phyloP scores from a whole-genome alignment of 352 stramenopile species.

The Thraustochytrium striatum region DNA sequence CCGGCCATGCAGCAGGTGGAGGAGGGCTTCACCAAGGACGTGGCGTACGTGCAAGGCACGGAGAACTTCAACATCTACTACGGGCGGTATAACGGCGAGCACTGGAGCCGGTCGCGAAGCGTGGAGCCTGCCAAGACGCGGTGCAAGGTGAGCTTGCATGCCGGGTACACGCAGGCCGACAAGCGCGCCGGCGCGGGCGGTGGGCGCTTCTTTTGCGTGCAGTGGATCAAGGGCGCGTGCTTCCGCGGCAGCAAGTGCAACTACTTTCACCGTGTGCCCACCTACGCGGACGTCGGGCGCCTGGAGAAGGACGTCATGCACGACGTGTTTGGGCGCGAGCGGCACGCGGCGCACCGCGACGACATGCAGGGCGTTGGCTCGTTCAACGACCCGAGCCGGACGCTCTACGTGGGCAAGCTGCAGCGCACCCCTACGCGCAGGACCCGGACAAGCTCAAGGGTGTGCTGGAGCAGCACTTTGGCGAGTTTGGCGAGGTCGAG shows the following conservation, averaged over 20 bases:
- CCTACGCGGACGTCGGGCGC: conserved; percentile 47
- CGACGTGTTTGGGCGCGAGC: conserved; percentile 83
- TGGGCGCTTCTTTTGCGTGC: conserved; percentile 81
- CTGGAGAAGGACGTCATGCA: conserved; percentile 62
- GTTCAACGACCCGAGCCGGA: conserved; percentile 81
- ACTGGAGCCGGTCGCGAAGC: conserved; percentile 68
- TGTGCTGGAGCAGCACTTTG: conserved; percentile 75
- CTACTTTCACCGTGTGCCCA: conserved; percentile 82
- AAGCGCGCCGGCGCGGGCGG: conserved; percentile 65
- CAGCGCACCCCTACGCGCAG: conserved; percentile 59
- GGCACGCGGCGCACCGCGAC: conserved; percentile 80
- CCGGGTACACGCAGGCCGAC: conserved; percentile 82
- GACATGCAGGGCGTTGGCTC: conserved; percentile 86
- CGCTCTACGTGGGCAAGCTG: conserved; percentile 80
- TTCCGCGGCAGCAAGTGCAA: conserved; percentile 73
- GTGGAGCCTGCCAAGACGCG: conserved; percentile 75
- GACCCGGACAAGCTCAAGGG: conserved; percentile 63
- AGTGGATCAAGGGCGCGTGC: conserved; percentile 85
- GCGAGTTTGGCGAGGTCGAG: conserved; percentile 86
- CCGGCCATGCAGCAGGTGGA: conserved; percentile 83
- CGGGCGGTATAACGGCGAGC: conserved; percentile 82
- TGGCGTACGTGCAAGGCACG: conserved; percentile 80
- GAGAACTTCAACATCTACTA: conserved; percentile 95
- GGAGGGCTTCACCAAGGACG: conserved; percentile 49
- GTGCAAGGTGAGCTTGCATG: conserved; percentile 74